These are phyloP conservation scores for Taphrina flavorubra DNA, from an alignment of 1,139 yeast species.

Conservation along the genomic window DNA sequence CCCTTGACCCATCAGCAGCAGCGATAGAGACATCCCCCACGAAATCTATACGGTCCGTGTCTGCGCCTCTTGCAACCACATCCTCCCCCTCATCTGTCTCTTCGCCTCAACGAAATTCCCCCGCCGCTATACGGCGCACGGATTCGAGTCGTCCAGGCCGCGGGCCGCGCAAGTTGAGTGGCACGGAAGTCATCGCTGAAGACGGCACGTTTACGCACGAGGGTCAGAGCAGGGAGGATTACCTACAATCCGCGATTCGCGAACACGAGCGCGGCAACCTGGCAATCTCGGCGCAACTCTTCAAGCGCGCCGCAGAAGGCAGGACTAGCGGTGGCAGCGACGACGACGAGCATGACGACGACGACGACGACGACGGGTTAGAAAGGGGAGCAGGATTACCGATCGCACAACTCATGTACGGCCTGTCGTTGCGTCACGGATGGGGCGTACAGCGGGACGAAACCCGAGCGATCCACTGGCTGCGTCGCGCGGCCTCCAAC, in stretches of 20 bases:
- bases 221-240: constrained; percentile 23
- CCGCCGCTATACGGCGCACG: neutral
- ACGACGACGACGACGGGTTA: no score
- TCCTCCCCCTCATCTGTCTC: neutral
- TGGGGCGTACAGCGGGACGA: constrained; percentile 73
- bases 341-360: no score
- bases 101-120: neutral
- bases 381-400: constrained; percentile 60
- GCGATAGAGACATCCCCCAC: neutral
- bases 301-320: constrained; percentile 63
- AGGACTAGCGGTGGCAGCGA: no score
- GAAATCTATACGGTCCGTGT: constrained; percentile 1
- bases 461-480: constrained; percentile 65
- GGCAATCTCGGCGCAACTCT: constrained; percentile 71
- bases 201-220: constrained; percentile 12
- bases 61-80: neutral
- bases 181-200: constrained; percentile 3
- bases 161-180: neutral
- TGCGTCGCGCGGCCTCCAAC: constrained; percentile 57
- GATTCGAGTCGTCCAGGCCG: constrained; percentile 4
- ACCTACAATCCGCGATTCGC: constrained; percentile 55
- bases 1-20: neutral
- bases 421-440: constrained; percentile 71
- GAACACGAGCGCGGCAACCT: constrained; percentile 65
- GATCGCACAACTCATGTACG: constrained; percentile 75